phyloP scores from a whole-genome alignment of 2,329 filamentous ascomycete genomes.

The Cadophora luteo-olivacea region DNA sequence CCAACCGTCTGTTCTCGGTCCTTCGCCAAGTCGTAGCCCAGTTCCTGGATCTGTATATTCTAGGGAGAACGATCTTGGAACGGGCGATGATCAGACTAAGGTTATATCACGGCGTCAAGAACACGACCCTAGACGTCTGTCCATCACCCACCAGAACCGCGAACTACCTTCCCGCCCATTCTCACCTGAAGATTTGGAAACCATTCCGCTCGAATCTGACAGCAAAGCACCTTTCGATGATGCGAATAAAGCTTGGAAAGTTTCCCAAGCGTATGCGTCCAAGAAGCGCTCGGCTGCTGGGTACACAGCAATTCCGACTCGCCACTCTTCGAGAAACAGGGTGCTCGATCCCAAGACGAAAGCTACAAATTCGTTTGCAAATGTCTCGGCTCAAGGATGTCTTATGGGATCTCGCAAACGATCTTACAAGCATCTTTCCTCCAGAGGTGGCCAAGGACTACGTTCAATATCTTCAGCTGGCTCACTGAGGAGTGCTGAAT shows the following conservation, averaged over 20 bases:
- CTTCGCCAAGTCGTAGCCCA: not conserved
- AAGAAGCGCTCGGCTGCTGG: constrained; percentile 21
- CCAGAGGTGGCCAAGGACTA: constrained; percentile 20
- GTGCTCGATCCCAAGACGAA: constrained; percentile 28
- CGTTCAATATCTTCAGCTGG: constrained; percentile 31
- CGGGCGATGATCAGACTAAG: not conserved
- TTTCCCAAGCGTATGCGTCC: constrained; percentile 15
- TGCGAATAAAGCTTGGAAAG: constrained; percentile 22
- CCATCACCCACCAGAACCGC: constrained; percentile 17
- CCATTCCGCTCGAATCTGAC: constrained; percentile 27
- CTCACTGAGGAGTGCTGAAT: constrained; percentile 25
- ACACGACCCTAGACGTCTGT: not conserved
- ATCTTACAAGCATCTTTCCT: constrained; percentile 23
- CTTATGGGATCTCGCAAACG: constrained; percentile 20
- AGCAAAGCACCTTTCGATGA: constrained; percentile 22
- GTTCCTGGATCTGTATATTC: constrained; percentile 17
- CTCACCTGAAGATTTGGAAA: constrained; percentile 25
- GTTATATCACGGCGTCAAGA: not conserved
- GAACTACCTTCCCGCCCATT: constrained; percentile 12
- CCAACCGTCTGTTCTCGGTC: not conserved
- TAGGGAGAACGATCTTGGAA: constrained; percentile 17
- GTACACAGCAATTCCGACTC: constrained; percentile 31
- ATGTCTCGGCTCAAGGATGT: constrained; percentile 17
- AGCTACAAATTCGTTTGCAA: constrained; percentile 25
- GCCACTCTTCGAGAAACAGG: constrained; percentile 35